Percentiles rank a stretch among this genome's conserved stretches.
These are phyloP conservation scores for Cymbopogon flexuosus DNA, from an alignment of 202 grass and related monocot species.

Conservation along the genomic window DNA sequence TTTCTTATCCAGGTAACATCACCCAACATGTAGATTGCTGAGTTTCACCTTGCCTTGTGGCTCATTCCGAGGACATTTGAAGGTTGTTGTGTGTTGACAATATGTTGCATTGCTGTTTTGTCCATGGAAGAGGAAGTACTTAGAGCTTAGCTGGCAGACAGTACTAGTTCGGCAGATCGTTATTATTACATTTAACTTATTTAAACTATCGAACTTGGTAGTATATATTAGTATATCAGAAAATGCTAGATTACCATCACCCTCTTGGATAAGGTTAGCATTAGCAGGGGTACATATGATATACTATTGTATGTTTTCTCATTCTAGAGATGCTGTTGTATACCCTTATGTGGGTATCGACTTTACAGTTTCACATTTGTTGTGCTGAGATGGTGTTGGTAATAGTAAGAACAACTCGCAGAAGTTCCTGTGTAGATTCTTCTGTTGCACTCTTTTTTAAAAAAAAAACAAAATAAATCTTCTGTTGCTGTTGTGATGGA, in stretches of 20 bases:
- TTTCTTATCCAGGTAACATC: constrained; percentile 2
- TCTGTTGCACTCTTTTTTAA: no score
- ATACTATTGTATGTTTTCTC: constrained; percentile 14
- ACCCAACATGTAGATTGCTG: neutral
- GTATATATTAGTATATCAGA: neutral
- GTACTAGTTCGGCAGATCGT: neutral
- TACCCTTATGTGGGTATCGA: neutral
- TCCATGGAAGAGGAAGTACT: neutral
- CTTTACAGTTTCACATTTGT: neutral
- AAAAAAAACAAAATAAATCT: no score
- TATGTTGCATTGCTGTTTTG: constrained; percentile 27
- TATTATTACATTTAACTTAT: constrained; percentile 5
- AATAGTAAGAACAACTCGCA: neutral
- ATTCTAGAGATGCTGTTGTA: neutral
- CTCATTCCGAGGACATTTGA: constrained; percentile 9
- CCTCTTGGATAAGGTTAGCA: neutral
- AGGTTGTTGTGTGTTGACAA: constrained; percentile 27
- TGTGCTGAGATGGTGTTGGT: neutral
- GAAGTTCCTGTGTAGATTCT: neutral
- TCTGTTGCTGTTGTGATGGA: neutral
- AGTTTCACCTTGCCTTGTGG: constrained; percentile 13
- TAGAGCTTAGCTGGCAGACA: neutral
- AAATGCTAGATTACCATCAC: neutral
- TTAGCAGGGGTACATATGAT: neutral
- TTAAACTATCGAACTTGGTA: neutral